Percentiles rank a stretch among this genome's conserved stretches.
These are phyloP conservation scores for Phytophthora constricta DNA, from an alignment of 352 stramenopile genomes.

Conservation along the genomic window DNA sequence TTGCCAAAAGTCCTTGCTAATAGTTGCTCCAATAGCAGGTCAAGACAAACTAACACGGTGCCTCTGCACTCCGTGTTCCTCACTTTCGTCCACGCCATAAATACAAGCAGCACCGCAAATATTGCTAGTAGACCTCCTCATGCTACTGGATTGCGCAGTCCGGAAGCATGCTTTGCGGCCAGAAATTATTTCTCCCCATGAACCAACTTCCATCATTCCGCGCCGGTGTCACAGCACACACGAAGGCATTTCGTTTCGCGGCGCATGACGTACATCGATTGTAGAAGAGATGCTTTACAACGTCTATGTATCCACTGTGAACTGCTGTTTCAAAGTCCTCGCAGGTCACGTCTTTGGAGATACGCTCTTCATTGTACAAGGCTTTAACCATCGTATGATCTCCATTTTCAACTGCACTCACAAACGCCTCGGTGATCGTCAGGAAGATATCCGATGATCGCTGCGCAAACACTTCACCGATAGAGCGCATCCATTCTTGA, in stretches of 20 bases:
- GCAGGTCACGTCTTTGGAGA: background rate
- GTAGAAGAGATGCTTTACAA: constrained; percentile 2
- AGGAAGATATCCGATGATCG: background rate
- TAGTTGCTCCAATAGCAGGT: too few species aligned
- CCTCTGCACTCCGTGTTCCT: too few species aligned
- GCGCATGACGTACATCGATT: background rate
- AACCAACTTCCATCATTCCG: background rate
- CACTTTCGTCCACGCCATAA: too few species aligned
- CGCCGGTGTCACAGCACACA: background rate
- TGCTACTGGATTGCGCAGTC: background rate
- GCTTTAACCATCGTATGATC: background rate
- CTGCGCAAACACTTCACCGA: background rate
- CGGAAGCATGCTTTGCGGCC: background rate
- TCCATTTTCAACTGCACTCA: background rate
- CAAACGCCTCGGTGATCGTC: background rate
- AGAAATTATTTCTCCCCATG: background rate
- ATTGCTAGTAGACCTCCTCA: background rate
- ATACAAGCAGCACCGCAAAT: background rate
- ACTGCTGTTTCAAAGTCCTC: background rate
- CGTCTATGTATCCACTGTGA: background rate
- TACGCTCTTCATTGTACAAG: constrained; percentile 3
- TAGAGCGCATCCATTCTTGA: background rate
- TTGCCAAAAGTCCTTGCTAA: too few species aligned
- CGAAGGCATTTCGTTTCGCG: background rate
- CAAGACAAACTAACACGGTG: too few species aligned